Conservation (phyloP, 2,329 filamentous ascomycete genomes). For the Dactylonectria macrodidyma region DNA sequence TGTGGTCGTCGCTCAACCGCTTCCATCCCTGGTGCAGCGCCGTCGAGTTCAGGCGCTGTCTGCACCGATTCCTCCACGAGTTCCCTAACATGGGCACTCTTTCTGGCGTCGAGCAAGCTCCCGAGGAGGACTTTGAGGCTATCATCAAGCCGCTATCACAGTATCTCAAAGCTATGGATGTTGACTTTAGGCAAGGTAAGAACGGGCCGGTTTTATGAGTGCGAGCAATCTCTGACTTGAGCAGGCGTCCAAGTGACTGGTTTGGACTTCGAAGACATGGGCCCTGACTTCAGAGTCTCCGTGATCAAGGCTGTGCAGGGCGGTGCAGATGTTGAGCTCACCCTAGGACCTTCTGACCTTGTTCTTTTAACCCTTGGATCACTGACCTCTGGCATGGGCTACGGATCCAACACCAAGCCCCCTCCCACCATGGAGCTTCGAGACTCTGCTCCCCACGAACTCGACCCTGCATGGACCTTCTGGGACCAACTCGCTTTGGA, state of each 20-base stretch:
- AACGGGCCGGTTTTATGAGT: background rate
- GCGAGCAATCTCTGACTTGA: constrained; percentile 25
- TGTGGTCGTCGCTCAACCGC: constrained; percentile 47
- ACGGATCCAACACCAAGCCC: constrained; percentile 41
- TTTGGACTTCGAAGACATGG: constrained; percentile 42
- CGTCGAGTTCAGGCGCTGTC: constrained; percentile 46
- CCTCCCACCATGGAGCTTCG: constrained; percentile 47
- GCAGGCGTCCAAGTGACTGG: constrained; percentile 46
- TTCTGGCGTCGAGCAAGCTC: constrained; percentile 45
- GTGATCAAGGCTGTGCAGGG: constrained; percentile 41
- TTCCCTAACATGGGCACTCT: constrained; percentile 47
- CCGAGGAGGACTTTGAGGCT: constrained; percentile 46
- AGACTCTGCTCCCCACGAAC: constrained; percentile 45
- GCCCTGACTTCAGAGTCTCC: constrained; percentile 38
- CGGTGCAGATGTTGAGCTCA: constrained; percentile 29
- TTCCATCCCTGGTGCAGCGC: constrained; percentile 50
- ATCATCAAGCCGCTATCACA: constrained; percentile 46
- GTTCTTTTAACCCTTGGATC: constrained; percentile 45
- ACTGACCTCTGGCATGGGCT: constrained; percentile 47
- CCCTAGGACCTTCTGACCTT: constrained; percentile 32
- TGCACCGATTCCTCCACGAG: constrained; percentile 47
- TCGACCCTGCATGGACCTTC: constrained; percentile 44
- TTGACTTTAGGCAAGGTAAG: constrained; percentile 47
- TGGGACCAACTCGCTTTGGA: constrained; percentile 45
- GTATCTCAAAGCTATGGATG: constrained; percentile 47